phyloP scores from a whole-genome alignment of 192 early-diverging fungal species.

The Coemansia javaensis region DNA sequence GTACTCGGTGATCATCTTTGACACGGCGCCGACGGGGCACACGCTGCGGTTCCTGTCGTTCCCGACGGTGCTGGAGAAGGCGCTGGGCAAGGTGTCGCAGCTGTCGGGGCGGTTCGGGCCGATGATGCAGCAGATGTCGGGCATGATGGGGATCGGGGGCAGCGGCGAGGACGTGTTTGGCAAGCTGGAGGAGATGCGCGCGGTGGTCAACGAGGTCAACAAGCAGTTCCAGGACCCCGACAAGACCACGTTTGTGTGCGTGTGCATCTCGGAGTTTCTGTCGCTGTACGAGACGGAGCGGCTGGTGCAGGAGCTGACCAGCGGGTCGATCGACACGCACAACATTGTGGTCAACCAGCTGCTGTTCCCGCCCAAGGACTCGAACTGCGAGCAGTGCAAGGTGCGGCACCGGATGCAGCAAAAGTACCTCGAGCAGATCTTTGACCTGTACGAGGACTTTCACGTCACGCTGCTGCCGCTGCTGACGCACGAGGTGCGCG shows the following conservation, averaged over 20 bases:
- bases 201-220: constrained; percentile 96
- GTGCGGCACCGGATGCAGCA: constrained; percentile 98
- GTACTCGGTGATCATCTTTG: constrained; percentile 97
- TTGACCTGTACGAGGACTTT: constrained; percentile 99
- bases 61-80: constrained; percentile 96
- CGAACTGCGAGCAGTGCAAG: constrained; percentile 81
- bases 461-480: constrained; percentile 92
- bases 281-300: constrained; percentile 99
- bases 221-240: constrained; percentile 99
- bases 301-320: constrained; percentile 98
- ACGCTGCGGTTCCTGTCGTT: constrained; percentile 98
- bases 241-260: constrained; percentile 98
- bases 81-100: constrained; percentile 90
- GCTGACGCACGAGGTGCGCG: constrained; percentile 94
- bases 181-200: constrained; percentile 94
- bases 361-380: constrained; percentile 84
- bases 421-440: constrained; percentile 98
- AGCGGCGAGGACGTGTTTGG: constrained; percentile 93
- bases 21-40: constrained; percentile 99
- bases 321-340: constrained; percentile 97
- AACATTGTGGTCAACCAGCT: constrained; percentile 99
- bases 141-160: constrained; percentile 79
- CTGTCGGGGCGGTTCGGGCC: constrained; percentile 92
- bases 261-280: constrained; percentile 98
- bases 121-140: constrained; percentile 84